Conservation (phyloP, 805 yeast species). For the Myxozyma mucilagina region DNA sequence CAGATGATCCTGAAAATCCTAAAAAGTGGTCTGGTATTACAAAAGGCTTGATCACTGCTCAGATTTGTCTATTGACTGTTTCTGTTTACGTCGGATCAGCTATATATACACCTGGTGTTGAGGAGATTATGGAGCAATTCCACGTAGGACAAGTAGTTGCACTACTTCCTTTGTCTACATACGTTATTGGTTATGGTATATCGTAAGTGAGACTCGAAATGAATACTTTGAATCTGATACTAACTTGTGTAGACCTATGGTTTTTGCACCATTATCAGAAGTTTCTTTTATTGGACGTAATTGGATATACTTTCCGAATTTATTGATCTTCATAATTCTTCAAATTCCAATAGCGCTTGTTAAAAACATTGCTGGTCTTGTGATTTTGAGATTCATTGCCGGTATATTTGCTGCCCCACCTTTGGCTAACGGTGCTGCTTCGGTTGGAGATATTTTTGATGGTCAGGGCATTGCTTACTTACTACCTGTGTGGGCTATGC, state of each 20-base stretch:
- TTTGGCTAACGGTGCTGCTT: slow-evolving; percentile 57
- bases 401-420: slow-evolving; percentile 62
- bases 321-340: slow-evolving; percentile 50
- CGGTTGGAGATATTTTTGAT: slow-evolving; percentile 9
- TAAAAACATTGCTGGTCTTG: slow-evolving; percentile 51
- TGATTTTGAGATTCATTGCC: slow-evolving; percentile 52
- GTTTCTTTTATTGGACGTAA: slow-evolving; percentile 56
- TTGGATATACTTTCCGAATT: slow-evolving; percentile 49
- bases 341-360: slow-evolving; percentile 58
- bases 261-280: slow-evolving; percentile 61
- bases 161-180: slow-evolving; percentile 54
- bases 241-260: slow-evolving; percentile 49
- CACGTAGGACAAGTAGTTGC: slow-evolving; percentile 49
- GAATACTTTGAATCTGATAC: slow-evolving; percentile 29
- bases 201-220: background rate
- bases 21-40: slow-evolving; percentile 53
- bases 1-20: slow-evolving; percentile 45
- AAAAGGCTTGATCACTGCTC: slow-evolving; percentile 44
- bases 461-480: slow-evolving; percentile 49
- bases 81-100: slow-evolving; percentile 61
- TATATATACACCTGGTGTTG: slow-evolving; percentile 54
- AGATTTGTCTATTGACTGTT: slow-evolving; percentile 50
- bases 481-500: slow-evolving; percentile 54
- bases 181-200: slow-evolving; percentile 60
- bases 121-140: slow-evolving; percentile 49